Base-by-base conservation (phyloP, 2,329 filamentous ascomycete genomes). In the Cordyceps javanica region DNA sequence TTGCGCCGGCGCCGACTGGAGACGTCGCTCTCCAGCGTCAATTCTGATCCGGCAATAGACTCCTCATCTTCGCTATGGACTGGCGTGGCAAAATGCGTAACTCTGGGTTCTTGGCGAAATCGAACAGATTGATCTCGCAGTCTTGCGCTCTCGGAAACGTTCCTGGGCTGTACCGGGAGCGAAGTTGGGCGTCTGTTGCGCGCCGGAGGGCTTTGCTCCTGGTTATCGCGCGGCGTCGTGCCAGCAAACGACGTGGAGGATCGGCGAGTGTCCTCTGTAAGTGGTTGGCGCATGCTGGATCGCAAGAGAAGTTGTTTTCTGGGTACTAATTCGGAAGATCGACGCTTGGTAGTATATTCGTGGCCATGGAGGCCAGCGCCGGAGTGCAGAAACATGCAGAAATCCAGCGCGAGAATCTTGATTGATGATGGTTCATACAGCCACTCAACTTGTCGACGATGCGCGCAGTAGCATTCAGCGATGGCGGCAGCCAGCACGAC, bases 291-390 rank as follows among this genome's bases (percentile, higher is more conserved):
- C 42, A 77, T 67, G 32, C 76, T 70, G 5, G 77, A 75, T 55
- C 73, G 72, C 36, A 80, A 62, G 6, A 78, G 70, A 11, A 73
- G 69, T n/a, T 72, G 67, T 41, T 72, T 73, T 61, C 64, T 67
- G 25, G 67, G 64, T 41, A 69, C 68, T 61, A 68, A 70, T 56
- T 69, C 62, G 39, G 67, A 65, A 16, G 69, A 63, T 25, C 69
- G 58, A 55, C 69, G 65, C 45, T 70, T 69, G 58, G 70, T 69
- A 30, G 80, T 82, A 64, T 80, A 84, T 66, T 84, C 81, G 66
- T 84, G 82, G 67, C 81, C 82, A 65, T 85, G 81, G 21, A 85
- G 73, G 69, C 81, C 79, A 51, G 82, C 82, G 46, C 80, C 82
- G 19, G 80, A 75, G 64, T 85, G 82, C 34, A 85, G 71, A 65